phyloP scores from a whole-genome alignment of 371 early-diverging fungal species.

The Neoconidiobolus thromboides region DNA sequence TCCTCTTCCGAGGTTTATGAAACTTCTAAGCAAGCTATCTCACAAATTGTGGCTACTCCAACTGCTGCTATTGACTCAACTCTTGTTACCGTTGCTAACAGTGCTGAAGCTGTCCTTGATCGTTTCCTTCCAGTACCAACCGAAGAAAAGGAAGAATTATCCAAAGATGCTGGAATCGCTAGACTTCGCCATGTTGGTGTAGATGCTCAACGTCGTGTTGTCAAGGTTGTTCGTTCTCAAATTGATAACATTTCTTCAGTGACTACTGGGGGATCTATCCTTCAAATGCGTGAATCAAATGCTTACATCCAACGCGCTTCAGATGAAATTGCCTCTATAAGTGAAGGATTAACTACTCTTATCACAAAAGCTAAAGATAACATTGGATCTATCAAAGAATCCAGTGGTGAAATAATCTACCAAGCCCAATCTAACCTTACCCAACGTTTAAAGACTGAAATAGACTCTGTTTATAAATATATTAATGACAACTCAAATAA shows the following conservation, averaged over 20 bases:
- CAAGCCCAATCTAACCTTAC: neutral
- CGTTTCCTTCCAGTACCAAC: neutral
- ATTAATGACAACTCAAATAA: neutral
- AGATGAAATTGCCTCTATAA: neutral
- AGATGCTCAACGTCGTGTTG: neutral
- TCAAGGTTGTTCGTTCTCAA: neutral
- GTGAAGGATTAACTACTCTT: neutral
- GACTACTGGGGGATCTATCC: neutral
- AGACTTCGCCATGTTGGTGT: neutral
- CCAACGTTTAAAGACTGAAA: neutral
- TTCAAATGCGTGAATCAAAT: neutral
- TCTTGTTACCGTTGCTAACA: neutral
- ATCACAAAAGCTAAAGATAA: neutral
- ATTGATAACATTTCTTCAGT: neutral
- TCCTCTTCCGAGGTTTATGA: slow-evolving; percentile 11
- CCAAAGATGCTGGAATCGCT: neutral
- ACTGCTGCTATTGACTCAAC: neutral
- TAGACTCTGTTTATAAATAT: neutral
- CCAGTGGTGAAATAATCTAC: neutral
- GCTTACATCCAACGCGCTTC: neutral
- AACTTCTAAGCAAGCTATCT: neutral
- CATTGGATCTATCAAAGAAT: neutral
- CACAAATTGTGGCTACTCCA: neutral
- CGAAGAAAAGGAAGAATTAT: neutral
- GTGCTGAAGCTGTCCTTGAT: neutral